Percentiles rank a stretch among this genome's conserved stretches.
phyloP scores from a whole-genome alignment of 495 filamentous ascomycete species.

The Penicillium antarcticum region DNA sequence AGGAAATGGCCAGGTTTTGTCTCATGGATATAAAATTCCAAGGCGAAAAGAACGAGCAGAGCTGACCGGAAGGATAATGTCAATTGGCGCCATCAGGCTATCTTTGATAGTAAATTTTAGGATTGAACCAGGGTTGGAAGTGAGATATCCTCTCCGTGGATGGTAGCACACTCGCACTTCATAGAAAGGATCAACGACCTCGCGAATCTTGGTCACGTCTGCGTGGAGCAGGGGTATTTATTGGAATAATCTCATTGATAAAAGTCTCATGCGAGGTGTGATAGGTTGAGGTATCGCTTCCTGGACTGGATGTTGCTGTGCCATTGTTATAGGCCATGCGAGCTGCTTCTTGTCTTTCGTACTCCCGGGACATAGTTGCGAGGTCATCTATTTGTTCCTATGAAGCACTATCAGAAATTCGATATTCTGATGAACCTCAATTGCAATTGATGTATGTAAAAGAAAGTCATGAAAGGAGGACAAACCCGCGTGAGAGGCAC shows the following conservation, averaged over 20 bases:
- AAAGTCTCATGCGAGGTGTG: constrained; percentile 35
- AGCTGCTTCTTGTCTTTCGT: constrained; percentile 49
- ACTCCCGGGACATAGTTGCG: constrained; percentile 47
- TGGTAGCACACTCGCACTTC: not conserved
- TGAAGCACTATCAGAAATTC: not conserved
- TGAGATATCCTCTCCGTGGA: not conserved
- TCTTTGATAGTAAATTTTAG: not conserved
- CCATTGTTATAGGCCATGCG: constrained; percentile 39
- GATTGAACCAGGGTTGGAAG: not conserved
- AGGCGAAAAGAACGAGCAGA: not conserved
- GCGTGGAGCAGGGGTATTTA: constrained; percentile 31
- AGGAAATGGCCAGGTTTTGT: not conserved
- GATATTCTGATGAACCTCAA: not conserved
- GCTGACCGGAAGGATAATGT: not conserved
- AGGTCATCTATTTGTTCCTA: constrained; percentile 56
- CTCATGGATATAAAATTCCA: not conserved
- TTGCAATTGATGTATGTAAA: too few species aligned
- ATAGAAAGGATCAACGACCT: constrained; percentile 15
- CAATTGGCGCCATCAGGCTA: not conserved
- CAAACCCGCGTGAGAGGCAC: constrained; percentile 50
- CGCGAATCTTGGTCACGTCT: constrained; percentile 31
- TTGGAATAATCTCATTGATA: constrained; percentile 49
- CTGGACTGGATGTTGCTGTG: constrained; percentile 2
- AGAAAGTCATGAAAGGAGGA: constrained; percentile 3
- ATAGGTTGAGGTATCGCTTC: constrained; percentile 14